phyloP scores from a whole-genome alignment of 257 asterid species.

The Craterostigma plantagineum region DNA sequence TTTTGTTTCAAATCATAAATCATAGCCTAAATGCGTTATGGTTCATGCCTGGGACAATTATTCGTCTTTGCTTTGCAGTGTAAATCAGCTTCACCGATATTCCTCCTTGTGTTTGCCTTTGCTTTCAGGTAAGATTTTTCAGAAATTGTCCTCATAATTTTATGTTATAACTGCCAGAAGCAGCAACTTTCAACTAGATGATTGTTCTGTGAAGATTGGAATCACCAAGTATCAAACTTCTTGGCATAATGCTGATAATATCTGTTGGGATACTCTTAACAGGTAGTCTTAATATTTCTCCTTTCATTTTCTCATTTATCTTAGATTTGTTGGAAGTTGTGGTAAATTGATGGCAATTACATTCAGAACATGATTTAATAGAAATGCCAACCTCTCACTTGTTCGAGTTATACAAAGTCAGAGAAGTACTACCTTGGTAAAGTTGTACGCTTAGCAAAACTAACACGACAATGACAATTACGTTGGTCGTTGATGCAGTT shows the following conservation, averaged over 20 bases:
- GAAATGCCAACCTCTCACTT: no score
- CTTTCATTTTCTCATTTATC: background rate
- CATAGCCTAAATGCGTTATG: no score
- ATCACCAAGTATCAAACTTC: conserved; percentile 84
- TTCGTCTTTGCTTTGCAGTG: conserved; percentile 41
- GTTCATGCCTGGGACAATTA: no score
- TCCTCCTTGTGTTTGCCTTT: conserved; percentile 92
- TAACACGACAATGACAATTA: no score
- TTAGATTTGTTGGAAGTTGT: background rate
- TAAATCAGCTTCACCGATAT: conserved; percentile 98
- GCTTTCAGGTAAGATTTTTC: conserved; percentile 70
- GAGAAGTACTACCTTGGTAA: no score
- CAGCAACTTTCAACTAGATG: no score
- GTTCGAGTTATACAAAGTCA: no score
- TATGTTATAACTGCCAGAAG: background rate
- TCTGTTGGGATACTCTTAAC: conserved; percentile 79
- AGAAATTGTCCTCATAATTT: conserved; percentile 7
- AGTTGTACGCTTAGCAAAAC: no score
- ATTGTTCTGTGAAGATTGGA: conserved; percentile 49
- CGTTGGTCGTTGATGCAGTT: conserved; percentile 38
- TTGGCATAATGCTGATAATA: conserved; percentile 66
- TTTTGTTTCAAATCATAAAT: background rate
- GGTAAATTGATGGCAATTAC: no score
- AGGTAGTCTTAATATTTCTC: conserved; percentile 23
- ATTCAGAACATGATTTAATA: no score